These are phyloP conservation scores for Lathyrus sativus DNA, from an alignment of 306 rosid species.

Conservation along the genomic window DNA sequence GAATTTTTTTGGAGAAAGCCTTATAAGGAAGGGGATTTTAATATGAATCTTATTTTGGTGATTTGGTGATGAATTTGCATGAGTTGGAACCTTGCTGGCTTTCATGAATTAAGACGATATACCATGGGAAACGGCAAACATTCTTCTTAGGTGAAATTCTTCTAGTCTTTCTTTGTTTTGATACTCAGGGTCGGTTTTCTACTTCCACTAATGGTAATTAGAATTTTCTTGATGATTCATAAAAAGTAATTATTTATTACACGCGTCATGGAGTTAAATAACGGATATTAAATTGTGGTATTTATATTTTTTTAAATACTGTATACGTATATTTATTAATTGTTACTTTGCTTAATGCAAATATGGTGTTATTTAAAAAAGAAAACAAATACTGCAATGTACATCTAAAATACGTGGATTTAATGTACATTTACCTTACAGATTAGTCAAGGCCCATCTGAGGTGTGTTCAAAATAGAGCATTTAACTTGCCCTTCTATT, in stretches of 20 bases:
- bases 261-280: not conserved
- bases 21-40: not conserved
- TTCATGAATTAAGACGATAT: slow-evolving; percentile 1
- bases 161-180: slow-evolving; percentile 11
- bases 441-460: no score
- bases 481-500: no score
- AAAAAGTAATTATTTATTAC: slow-evolving; percentile 4
- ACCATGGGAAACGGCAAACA: not conserved
- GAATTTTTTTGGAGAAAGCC: not conserved
- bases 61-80: slow-evolving; percentile 11
- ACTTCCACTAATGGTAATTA: not conserved
- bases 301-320: not conserved
- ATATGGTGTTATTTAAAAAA: no score
- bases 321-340: not conserved
- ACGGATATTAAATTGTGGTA: not conserved
- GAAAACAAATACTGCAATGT: no score
- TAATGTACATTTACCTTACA: no score
- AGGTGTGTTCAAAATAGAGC: no score
- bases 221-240: not conserved
- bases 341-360: no score
- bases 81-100: slow-evolving; percentile 12
- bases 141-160: slow-evolving; percentile 12
- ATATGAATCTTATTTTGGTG: slow-evolving; percentile 7
- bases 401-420: no score
- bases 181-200: not conserved